Percentiles rank a stretch among this genome's conserved stretches.
phyloP scores from a whole-genome alignment of 23 red algal genomes.

The Cyanidioschyzon merolae region DNA sequence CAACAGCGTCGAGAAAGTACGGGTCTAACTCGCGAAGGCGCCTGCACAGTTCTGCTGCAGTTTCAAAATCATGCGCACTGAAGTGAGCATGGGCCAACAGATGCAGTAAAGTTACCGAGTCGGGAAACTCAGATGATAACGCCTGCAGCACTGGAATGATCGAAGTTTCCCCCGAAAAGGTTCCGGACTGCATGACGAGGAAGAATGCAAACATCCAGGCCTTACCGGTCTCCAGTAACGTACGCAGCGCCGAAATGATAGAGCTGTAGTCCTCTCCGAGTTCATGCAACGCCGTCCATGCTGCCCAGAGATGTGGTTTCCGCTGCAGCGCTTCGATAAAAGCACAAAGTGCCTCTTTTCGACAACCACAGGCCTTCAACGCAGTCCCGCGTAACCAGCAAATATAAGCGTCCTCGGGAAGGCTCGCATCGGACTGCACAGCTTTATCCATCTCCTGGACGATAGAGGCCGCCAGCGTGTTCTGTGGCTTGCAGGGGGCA shows the following conservation, averaged over 20 bases:
- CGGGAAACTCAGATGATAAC: constrained; percentile 32
- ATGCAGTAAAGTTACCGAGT: constrained; percentile 22
- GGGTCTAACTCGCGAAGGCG: constrained; percentile 39
- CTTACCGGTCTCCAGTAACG: constrained; percentile 25
- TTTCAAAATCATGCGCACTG: constrained; percentile 70
- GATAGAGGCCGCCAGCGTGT: background rate
- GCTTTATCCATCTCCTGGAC: background rate
- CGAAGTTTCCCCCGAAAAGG: constrained; percentile 33
- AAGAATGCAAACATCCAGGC: constrained; percentile 58
- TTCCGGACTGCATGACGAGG: constrained; percentile 22
- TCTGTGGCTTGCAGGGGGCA: background rate
- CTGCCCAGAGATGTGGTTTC: constrained; percentile 45
- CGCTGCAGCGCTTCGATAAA: background rate
- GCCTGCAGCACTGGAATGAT: constrained; percentile 32
- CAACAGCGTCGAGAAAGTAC: constrained; percentile 64
- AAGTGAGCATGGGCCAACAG: constrained; percentile 55
- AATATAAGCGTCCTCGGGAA: constrained; percentile 38
- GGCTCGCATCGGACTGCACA: constrained; percentile 26
- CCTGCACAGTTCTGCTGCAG: constrained; percentile 31
- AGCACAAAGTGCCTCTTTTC: background rate
- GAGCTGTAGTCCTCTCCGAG: constrained; percentile 20
- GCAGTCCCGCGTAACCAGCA: constrained; percentile 30
- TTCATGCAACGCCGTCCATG: constrained; percentile 50
- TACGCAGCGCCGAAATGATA: constrained; percentile 22
- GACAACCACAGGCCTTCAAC: background rate